Percentiles rank a stretch among this genome's conserved stretches.
These are phyloP conservation scores for Rhododendron ferrugineum DNA, from an alignment of 148 eudicot species.

Conservation along the genomic window DNA sequence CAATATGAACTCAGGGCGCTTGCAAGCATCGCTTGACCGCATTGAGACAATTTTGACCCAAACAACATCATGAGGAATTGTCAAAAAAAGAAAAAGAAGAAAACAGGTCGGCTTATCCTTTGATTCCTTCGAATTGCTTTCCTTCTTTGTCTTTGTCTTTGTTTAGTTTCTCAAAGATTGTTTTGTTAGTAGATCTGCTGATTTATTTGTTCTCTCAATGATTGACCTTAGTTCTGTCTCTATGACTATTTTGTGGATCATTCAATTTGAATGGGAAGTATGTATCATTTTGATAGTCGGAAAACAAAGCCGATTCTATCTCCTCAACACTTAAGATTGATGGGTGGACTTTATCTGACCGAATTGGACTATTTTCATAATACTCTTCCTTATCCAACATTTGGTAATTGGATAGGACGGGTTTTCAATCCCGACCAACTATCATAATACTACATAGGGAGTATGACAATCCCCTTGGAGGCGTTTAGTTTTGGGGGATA, in stretches of 20 bases:
- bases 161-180: not conserved
- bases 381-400: not conserved
- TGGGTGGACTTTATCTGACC: not conserved
- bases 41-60: slow-evolving; percentile 79
- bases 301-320: not conserved
- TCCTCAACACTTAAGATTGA: not conserved
- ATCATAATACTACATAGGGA: not conserved
- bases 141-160: not conserved
- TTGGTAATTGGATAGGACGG: not conserved
- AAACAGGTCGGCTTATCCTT: slow-evolving; percentile 4
- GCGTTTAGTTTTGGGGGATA: not conserved
- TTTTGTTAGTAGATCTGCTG: not conserved
- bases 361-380: not conserved
- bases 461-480: not conserved
- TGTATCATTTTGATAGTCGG: not conserved
- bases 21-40: slow-evolving; percentile 89
- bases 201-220: not conserved
- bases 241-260: not conserved
- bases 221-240: not conserved
- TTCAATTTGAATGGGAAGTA: not conserved
- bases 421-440: not conserved
- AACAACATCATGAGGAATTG: slow-evolving; percentile 13
- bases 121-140: not conserved
- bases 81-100: slow-evolving; percentile 1
- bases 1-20: slow-evolving; percentile 79